Conservation (phyloP, 2,329 filamentous ascomycete genomes). For the Fusarium sp. region DNA sequence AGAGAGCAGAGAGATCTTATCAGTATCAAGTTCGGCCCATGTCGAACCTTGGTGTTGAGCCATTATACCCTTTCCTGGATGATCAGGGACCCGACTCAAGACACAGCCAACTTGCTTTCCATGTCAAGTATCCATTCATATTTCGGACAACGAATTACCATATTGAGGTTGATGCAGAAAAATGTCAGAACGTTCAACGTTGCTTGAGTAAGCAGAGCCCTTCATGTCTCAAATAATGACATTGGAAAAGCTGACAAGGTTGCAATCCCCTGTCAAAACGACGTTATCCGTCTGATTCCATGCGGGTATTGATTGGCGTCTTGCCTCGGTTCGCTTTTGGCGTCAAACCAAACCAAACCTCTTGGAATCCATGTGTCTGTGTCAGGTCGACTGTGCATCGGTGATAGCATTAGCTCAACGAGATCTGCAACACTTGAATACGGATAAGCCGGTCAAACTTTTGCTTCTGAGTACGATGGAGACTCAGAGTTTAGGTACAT, state of each 20-base stretch:
- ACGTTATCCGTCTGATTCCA: conserved; percentile 14
- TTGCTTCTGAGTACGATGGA: not conserved
- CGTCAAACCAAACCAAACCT: not conserved
- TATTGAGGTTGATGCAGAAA: conserved; percentile 13
- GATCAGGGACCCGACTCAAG: not conserved
- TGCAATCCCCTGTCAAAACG: conserved; percentile 21
- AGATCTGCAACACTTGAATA: not conserved
- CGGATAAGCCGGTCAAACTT: not conserved
- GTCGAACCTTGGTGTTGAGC: conserved; percentile 5
- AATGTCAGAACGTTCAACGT: not conserved
- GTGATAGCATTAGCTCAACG: conserved; percentile 6
- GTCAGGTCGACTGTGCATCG: conserved; percentile 2
- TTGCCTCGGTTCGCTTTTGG: conserved; percentile 20
- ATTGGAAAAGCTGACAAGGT: conserved; percentile 29
- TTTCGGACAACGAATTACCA: conserved; percentile 3
- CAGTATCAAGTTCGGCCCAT: not conserved
- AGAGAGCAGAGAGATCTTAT: conserved; percentile 2
- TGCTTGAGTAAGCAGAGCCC: conserved; percentile 24
- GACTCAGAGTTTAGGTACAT: not conserved
- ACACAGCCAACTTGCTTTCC: not conserved
- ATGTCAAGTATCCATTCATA: not conserved
- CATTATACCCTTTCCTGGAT: conserved; percentile 9
- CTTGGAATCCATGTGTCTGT: conserved; percentile 22
- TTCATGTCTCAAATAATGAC: not conserved
- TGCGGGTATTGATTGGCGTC: not conserved